Evolutionary conservation across 164 flowering plant genomes (phyloP).

Genomic region (Vitis amurensis): DNA sequence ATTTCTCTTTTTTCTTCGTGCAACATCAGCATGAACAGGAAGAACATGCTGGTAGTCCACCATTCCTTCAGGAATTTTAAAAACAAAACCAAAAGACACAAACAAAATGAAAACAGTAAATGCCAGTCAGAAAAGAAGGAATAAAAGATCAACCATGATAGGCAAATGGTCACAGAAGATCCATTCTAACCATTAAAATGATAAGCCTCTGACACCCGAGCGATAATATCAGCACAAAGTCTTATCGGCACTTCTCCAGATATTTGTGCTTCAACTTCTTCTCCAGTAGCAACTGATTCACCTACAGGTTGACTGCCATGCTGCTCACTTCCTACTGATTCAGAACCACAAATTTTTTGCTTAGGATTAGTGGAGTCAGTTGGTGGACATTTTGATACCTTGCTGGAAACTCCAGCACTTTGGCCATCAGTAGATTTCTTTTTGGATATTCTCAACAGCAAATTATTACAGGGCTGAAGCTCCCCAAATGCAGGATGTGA

Average conservation of each 20-base stretch:
- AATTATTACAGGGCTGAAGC: conserved; percentile 45
- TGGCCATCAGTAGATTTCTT: conserved; percentile 22
- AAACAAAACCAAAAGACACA: not conserved
- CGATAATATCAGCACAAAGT: conserved; percentile 71
- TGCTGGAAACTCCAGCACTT: conserved; percentile 10
- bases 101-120: not conserved
- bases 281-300: conserved; percentile 8
- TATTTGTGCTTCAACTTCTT: conserved; percentile 18
- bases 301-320: conserved; percentile 13
- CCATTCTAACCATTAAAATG: conserved; percentile 64
- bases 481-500: conserved; percentile 84
- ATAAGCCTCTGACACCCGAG: conserved; percentile 68
- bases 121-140: not conserved
- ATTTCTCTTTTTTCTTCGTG: conserved; percentile 52
- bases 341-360: conserved; percentile 4
- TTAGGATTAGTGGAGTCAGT: conserved; percentile 4
- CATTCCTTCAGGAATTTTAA: conserved; percentile 57
- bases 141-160: conserved; percentile 1
- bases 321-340: conserved; percentile 3
- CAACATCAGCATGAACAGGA: conserved; percentile 72
- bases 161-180: not conserved
- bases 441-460: conserved; percentile 65
- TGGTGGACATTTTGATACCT: conserved; percentile 5
- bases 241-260: conserved; percentile 19
- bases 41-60: conserved; percentile 94